These are phyloP conservation scores for Pelargonium australe DNA, from an alignment of 441 rosid genomes.

Conservation along the genomic window DNA sequence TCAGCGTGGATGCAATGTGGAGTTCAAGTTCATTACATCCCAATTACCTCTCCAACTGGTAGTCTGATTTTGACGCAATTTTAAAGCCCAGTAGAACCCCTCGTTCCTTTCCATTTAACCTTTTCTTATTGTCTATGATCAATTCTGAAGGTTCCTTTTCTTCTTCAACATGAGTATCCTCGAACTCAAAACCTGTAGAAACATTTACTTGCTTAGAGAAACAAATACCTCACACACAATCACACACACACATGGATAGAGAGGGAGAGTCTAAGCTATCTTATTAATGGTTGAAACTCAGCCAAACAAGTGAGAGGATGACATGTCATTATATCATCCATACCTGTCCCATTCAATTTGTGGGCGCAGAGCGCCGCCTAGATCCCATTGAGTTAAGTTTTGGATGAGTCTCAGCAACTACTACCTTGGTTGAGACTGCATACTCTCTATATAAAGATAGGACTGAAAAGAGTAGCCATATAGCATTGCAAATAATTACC, in stretches of 20 bases:
- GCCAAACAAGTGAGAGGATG: too few relatives aligned
- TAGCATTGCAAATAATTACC: too few relatives aligned
- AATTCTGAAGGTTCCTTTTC: slow-evolving; percentile 59
- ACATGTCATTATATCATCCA: too few relatives aligned
- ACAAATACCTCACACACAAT: neutral
- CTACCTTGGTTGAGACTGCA: too few relatives aligned
- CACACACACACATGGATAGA: neutral
- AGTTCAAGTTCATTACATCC: slow-evolving; percentile 9
- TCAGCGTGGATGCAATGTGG: slow-evolving; percentile 11
- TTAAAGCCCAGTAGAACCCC: slow-evolving; percentile 68
- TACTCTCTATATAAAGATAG: too few relatives aligned
- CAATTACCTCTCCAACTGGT: slow-evolving; percentile 64
- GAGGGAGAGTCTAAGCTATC: too few relatives aligned
- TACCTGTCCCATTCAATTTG: too few relatives aligned
- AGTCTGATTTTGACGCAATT: slow-evolving; percentile 58
- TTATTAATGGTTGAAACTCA: too few relatives aligned
- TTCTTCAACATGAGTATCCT: slow-evolving; percentile 40
- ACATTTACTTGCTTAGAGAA: slow-evolving; percentile 16
- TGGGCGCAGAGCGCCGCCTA: too few relatives aligned
- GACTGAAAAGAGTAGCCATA: too few relatives aligned
- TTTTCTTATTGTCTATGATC: slow-evolving; percentile 43
- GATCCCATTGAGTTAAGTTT: too few relatives aligned
- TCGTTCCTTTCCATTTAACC: slow-evolving; percentile 54
- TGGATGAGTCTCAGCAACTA: too few relatives aligned
- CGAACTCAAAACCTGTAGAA: slow-evolving; percentile 64